Evolutionary conservation across 306 rosid species (phyloP), one percentile per base, ranked within the genome.

Genomic region (Datisca glomerata): DNA sequence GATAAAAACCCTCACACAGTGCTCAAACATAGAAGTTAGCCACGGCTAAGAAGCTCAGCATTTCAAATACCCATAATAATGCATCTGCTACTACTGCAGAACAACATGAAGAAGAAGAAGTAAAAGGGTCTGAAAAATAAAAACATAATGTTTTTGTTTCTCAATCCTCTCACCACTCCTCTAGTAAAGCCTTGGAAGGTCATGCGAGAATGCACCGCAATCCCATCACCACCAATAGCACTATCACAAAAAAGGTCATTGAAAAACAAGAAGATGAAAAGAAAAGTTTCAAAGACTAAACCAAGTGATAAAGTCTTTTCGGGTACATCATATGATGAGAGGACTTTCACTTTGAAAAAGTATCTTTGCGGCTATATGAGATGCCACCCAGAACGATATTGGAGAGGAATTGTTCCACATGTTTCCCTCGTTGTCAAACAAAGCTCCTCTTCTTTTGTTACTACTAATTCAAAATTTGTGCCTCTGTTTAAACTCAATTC

Each of bases 121-220:
- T n/a, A n/a, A n/a, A n/a, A n/a, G n/a, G 1, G 36, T 8, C 9
- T n/a, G n/a, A n/a, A n/a, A n/a, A n/a, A n/a, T 7, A 20, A 10
- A 6, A 9, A 15, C 21, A 17, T 3, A 14, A 5, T 41, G 18
- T 41, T 41, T 17, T n/a, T n/a, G n/a, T n/a, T n/a, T n/a, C 43
- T 35, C 37, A 22, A 1, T 6, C 43, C 13, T 75, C 75, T 13
- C 15, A 13, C 9, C 13, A 37, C 6, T 75, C 18, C 27, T 62
- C 69, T 7, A 66, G 72, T 0, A 75, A 70, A 48, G 78, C 83
- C 7, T 59, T 70, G 0, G 83, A 67, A 16, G 83, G 83, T 22
- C 83, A 75, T 59, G 60, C 31, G 67, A 71, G 72, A 54, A 61
- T 70, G 51, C 83, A 75, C 47, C 6, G 13, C 10, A 10, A 4